Base-by-base conservation (phyloP, 192 early-diverging fungal genomes). In the Backusella circina region DNA sequence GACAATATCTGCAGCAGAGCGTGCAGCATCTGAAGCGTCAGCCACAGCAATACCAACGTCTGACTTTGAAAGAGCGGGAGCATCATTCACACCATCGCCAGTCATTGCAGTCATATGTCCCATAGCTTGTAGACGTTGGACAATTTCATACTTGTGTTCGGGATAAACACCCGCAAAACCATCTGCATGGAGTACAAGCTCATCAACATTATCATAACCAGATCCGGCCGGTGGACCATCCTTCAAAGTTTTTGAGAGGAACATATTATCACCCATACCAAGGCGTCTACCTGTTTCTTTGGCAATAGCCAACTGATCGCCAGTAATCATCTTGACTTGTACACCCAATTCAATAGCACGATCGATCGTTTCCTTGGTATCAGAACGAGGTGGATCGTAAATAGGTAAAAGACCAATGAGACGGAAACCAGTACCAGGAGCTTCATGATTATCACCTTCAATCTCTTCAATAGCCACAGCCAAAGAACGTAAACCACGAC, bases 241-340 rank as follows among this genome's bases (percentile, higher is more conserved):
- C 83, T 90, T 89, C 37, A 91, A 84, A 33, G 88, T 84, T 68
- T 85, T 86, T 16, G 89, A 87, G 51, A 89, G 79, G 83, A 88
- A 92, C 90, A 93, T 93, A 67, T 88, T 87, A 80, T 89, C 87
- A 80, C 91, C 90, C 89, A 93, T 88, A 72, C 87, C 86, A 71
- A 90, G 84, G 73, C 87, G 84, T 75, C 87, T 83, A 54, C 88
- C 89, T 65, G 88, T 93, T 85, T 94, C 95, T 89, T 93, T 95
- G 78, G 91, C 94, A 85, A 95, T 94, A 75, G 92, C 91, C 73
- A 91, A 84, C 84, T 95, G 94, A 84, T 97, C 95, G 78, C 94
- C 95, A 69, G 95, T 97, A 78, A 97, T 94, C 95, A 97, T 97
- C 88, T 96, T 95, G 85, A 97, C 94, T 78, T 91, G 81, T 51